phyloP scores from a whole-genome alignment of 805 yeast genomes.

The Citeromyces nyonsensis region DNA sequence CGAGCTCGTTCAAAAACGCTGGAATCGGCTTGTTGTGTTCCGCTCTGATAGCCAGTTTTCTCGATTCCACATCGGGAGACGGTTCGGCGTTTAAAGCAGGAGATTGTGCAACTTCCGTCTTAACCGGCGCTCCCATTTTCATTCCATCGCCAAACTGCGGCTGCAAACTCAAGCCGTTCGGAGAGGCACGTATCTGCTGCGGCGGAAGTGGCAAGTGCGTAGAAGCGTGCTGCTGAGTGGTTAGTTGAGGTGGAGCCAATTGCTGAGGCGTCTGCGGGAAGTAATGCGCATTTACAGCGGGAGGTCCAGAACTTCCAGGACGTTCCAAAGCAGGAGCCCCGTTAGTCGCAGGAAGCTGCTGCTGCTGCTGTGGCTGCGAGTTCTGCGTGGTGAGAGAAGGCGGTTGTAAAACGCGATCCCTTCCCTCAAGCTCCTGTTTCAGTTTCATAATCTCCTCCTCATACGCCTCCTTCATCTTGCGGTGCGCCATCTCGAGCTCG shows the following conservation, averaged over 20 bases:
- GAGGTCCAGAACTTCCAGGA: conserved; percentile 6
- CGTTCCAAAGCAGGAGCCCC: conserved; percentile 1
- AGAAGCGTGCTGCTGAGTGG: conserved; percentile 7
- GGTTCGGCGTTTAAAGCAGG: conserved; percentile 6
- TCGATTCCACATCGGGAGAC: too few relatives aligned
- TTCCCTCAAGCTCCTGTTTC: conserved; percentile 71
- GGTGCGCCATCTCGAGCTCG: conserved; percentile 87
- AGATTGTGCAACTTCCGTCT: conserved; percentile 5
- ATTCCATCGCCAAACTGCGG: conserved; percentile 3
- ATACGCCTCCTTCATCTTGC: conserved; percentile 89
- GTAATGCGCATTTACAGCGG: conserved; percentile 4
- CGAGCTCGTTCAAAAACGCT: conserved; percentile 68
- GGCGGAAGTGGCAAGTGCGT: conserved; percentile 1
- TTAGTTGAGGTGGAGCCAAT: conserved; percentile 18
- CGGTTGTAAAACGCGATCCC: conserved; percentile 44
- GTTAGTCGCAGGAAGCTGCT: conserved; percentile 4
- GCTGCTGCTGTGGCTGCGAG: conserved; percentile 23
- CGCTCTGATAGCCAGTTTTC: conserved; percentile 17
- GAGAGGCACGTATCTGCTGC: conserved; percentile 2
- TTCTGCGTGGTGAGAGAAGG: conserved; percentile 23
- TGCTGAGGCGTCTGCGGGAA: conserved; percentile 14
- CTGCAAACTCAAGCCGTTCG: conserved; percentile 1
- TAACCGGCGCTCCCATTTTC: conserved; percentile 4
- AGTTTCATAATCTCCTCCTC: conserved; percentile 83
- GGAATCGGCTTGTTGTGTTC: conserved; percentile 65